A percentile compares a stretch with the other conserved stretches of the same genome.
phyloP scores from a whole-genome alignment of 495 filamentous ascomycete genomes.

The Xanthoparmelia taractica region DNA sequence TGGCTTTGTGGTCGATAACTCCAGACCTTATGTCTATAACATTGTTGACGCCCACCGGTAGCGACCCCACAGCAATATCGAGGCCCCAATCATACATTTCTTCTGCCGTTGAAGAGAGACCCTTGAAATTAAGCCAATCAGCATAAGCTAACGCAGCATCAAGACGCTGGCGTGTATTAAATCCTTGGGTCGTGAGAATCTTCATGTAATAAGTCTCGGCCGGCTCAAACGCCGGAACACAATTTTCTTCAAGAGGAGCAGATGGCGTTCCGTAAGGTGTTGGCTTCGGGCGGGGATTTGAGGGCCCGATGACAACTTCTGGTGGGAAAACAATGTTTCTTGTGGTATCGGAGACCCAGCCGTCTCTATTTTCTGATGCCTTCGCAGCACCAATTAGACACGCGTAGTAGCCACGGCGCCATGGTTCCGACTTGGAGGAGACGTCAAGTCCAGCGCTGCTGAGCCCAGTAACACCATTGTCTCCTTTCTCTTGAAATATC shows the following conservation, averaged over 20 bases:
- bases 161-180: slow-evolving; percentile 63
- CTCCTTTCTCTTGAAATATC: slow-evolving; percentile 44
- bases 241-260: slow-evolving; percentile 64
- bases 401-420: slow-evolving; percentile 77
- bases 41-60: slow-evolving; percentile 37
- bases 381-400: slow-evolving; percentile 66
- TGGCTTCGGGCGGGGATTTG: slow-evolving; percentile 72
- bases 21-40: slow-evolving; percentile 55
- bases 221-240: slow-evolving; percentile 51
- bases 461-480: slow-evolving; percentile 45
- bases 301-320: slow-evolving; percentile 67
- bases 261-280: slow-evolving; percentile 49
- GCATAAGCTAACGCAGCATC: slow-evolving; percentile 75
- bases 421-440: slow-evolving; percentile 64
- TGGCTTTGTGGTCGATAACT: slow-evolving; percentile 46
- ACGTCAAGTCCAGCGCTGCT: slow-evolving; percentile 61
- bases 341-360: slow-evolving; percentile 61
- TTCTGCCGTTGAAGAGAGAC: slow-evolving; percentile 48
- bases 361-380: slow-evolving; percentile 72
- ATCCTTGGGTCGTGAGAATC: slow-evolving; percentile 68
- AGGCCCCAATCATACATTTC: slow-evolving; percentile 67
- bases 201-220: slow-evolving; percentile 69
- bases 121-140: slow-evolving; percentile 74
- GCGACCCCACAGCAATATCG: slow-evolving; percentile 53
- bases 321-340: slow-evolving; percentile 57